These are phyloP conservation scores for Wickerhamiella kazuoi DNA, from an alignment of 805 yeast genomes.

Conservation along the genomic window DNA sequence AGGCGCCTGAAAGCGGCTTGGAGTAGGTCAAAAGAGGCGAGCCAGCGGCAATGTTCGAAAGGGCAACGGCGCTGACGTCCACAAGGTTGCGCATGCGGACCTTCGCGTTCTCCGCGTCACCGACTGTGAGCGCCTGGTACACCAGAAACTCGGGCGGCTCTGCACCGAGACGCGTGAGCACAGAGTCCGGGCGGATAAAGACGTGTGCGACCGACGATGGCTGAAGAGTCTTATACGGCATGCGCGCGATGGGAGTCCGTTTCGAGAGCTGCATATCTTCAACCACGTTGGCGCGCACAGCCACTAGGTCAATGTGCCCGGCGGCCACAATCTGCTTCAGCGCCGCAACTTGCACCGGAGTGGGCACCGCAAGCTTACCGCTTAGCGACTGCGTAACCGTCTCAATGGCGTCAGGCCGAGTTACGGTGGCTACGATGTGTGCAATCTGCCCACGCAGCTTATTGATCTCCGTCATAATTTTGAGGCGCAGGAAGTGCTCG, in stretches of 20 bases:
- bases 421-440: slow-evolving; percentile 49
- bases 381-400: slow-evolving; percentile 37
- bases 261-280: slow-evolving; percentile 44
- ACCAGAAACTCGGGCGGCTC: slow-evolving; percentile 64
- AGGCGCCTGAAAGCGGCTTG: slow-evolving; percentile 81
- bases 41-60: slow-evolving; percentile 58
- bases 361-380: slow-evolving; percentile 42
- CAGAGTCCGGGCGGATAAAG: slow-evolving; percentile 66
- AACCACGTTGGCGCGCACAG: slow-evolving; percentile 64
- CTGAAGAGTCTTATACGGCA: slow-evolving; percentile 39
- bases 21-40: slow-evolving; percentile 67
- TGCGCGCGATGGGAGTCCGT: slow-evolving; percentile 31
- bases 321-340: slow-evolving; percentile 84
- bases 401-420: slow-evolving; percentile 17
- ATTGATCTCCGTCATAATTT: slow-evolving; percentile 67
- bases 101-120: slow-evolving; percentile 27
- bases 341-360: slow-evolving; percentile 49
- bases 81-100: slow-evolving; percentile 59
- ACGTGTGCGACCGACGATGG: slow-evolving; percentile 30
- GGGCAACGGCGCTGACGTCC: slow-evolving; percentile 54
- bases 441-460: slow-evolving; percentile 68
- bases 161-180: slow-evolving; percentile 41
- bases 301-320: slow-evolving; percentile 83
- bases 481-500: slow-evolving; percentile 53
- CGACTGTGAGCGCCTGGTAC: slow-evolving; percentile 45